Evolutionary conservation across 179 eudicot genomes (phyloP).

Genomic region (Heliamphora pulchella): DNA sequence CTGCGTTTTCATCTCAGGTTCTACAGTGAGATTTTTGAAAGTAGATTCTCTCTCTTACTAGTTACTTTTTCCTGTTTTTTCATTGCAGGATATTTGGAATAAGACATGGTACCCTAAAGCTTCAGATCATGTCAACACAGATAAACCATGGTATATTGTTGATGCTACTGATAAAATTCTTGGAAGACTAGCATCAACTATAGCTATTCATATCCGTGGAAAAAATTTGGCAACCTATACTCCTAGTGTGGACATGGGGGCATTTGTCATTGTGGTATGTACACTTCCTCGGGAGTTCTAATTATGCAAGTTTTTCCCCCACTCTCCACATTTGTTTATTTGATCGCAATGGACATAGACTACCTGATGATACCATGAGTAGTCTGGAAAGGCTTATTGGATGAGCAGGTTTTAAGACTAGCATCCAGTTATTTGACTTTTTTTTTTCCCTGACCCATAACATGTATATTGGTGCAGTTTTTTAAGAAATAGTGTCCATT

Average conservation of each 20-base stretch:
- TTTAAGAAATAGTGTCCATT: too few relatives aligned
- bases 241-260: slow-evolving; percentile 96
- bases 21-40: neutral
- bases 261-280: slow-evolving; percentile 94
- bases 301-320: neutral
- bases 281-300: neutral
- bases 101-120: slow-evolving; percentile 95
- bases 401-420: neutral
- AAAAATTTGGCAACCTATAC: slow-evolving; percentile 81
- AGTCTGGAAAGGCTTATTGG: slow-evolving; percentile 1
- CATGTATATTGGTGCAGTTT: too few relatives aligned
- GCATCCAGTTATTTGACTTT: neutral
- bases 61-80: neutral
- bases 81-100: slow-evolving; percentile 81
- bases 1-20: neutral
- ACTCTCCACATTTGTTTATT: neutral
- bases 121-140: slow-evolving; percentile 66
- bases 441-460: neutral
- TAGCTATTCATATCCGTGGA: slow-evolving; percentile 75
- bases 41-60: neutral
- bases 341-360: neutral
- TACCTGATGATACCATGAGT: neutral
- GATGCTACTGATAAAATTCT: slow-evolving; percentile 90
- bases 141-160: slow-evolving; percentile 85
- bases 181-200: slow-evolving; percentile 80